Evolutionary conservation across 73 alveolate species (phyloP).

Genomic region (Paramecium sonneborni): DNA sequence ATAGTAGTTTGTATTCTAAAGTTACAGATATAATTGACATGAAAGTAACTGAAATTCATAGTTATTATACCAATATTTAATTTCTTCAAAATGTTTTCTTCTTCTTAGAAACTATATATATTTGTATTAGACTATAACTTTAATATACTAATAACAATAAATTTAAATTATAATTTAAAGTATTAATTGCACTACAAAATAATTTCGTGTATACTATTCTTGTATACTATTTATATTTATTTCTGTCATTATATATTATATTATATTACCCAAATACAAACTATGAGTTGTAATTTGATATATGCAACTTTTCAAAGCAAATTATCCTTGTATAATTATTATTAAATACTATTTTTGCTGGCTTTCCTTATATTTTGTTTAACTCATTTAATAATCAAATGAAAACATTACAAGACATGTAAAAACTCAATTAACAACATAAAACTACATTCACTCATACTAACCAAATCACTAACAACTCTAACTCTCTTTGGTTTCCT

Average conservation of each 20-base stretch:
- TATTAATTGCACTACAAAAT: constrained; percentile 3
- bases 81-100: background rate
- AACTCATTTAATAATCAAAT: constrained; percentile 34
- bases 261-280: constrained; percentile 2
- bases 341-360: background rate
- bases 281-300: background rate
- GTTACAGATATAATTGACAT: background rate
- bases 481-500: background rate
- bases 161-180: background rate
- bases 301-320: background rate
- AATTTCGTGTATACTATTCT: background rate
- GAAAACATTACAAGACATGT: background rate
- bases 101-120: background rate
- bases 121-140: constrained; percentile 41
- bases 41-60: background rate
- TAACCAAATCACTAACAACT: background rate
- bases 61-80: background rate
- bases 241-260: background rate
- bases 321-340: background rate
- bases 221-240: too few species aligned
- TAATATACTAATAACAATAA: constrained; percentile 35
- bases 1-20: background rate
- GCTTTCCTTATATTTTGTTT: constrained; percentile 53
- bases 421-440: background rate
- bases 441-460: background rate